Base-by-base conservation (phyloP, 208 protist species). In the Leishmania tarentolae region DNA sequence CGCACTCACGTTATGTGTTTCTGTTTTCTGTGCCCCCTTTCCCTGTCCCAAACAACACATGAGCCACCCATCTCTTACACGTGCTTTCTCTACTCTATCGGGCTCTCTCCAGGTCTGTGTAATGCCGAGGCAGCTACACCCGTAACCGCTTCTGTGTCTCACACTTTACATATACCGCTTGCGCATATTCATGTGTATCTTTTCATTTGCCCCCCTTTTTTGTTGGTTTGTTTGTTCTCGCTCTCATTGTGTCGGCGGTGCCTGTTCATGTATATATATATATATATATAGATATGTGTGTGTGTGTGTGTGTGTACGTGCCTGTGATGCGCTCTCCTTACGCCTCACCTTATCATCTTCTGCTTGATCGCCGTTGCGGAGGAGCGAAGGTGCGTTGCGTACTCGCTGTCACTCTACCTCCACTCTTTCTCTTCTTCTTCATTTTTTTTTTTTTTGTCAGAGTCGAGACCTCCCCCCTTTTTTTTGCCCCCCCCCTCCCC, bases 161-260 rank as follows among this genome's bases (percentile, higher is more conserved):
- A 4, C 65, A 4, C 31, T 70, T n/a, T 44, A 35, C 44, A 28
- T 37, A n/a, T 46, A 35, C 21, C 5, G 9, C 35, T 28, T 59
- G 47, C 28, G 46, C 56, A n/a, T 76, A 53, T 65, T 46, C n/a
- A 46, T 76, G 72, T 53, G n/a, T 61, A 42, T 53, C 52, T 65
- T 53, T 28, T 44, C 52, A 46, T 19, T 28, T 77, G 0, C 35
- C 13, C 72, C 35, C 24, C 35, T 13, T 9, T 59, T 7, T 76
- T 35, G 0, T 42, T 17, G 28, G 9, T 76, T 9, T 63, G 19
- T 11, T 66, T 40, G 56, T 50, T 42, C 52, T 63, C 5, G 47
- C 28, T 46, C 44, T 3, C 70, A 31, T 44, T 5, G 1, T 53
- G 70, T 66, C 8, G 35, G 61, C 61, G 31, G 31, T 66, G 3